Percentiles rank a stretch among this genome's conserved stretches.
Conservation (phyloP, 257 asterid species). For the Sherardia arvensis region DNA sequence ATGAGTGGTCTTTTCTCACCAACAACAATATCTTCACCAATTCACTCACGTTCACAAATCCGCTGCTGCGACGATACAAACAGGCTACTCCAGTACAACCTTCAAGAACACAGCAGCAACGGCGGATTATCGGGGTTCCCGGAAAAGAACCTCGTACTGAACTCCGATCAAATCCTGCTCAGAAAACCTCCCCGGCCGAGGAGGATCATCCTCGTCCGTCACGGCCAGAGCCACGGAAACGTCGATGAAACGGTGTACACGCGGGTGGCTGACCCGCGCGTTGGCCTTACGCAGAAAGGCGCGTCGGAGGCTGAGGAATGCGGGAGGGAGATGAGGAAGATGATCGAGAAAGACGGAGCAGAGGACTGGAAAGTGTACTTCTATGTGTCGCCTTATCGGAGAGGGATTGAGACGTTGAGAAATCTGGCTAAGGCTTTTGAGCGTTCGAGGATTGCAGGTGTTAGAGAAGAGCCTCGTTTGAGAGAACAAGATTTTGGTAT, state of each 20-base stretch:
- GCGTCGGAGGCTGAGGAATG: constrained; percentile 43
- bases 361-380: constrained; percentile 69
- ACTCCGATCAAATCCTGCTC: neutral
- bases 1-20: constrained; percentile 24
- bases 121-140: constrained; percentile 29
- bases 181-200: constrained; percentile 61
- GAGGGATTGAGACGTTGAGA: constrained; percentile 48
- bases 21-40: constrained; percentile 15
- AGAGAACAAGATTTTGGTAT: constrained; percentile 78
- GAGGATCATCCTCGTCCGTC: constrained; percentile 59
- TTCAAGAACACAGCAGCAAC: constrained; percentile 12
- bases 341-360: constrained; percentile 43
- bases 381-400: constrained; percentile 56
- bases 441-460: constrained; percentile 60
- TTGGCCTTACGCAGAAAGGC: constrained; percentile 41
- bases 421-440: constrained; percentile 63
- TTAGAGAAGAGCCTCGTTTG: constrained; percentile 68
- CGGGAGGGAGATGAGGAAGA: constrained; percentile 32
- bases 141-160: constrained; percentile 22
- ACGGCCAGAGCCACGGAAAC: constrained; percentile 72
- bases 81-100: neutral
- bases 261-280: constrained; percentile 67
- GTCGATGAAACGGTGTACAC: constrained; percentile 63
- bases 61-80: constrained; percentile 21
- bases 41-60: constrained; percentile 10